Evolutionary conservation across 139 green algal genomes (phyloP).

Genomic region (Asterochloris erici): DNA sequence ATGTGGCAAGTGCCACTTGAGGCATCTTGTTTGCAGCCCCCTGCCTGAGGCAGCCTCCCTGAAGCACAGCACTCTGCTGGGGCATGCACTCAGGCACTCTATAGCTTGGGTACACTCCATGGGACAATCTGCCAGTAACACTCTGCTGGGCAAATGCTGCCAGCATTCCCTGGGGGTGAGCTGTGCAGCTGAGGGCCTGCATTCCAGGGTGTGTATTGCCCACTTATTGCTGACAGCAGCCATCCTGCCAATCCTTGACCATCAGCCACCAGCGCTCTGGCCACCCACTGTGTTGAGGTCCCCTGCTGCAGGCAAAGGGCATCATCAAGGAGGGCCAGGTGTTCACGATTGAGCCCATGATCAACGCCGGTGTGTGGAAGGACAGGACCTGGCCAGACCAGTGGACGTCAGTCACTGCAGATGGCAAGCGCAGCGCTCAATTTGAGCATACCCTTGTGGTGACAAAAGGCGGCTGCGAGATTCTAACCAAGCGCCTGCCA

Average conservation of each 20-base stretch:
- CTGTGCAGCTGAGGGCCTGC: neutral
- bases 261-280: neutral
- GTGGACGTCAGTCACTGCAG: conserved; percentile 91
- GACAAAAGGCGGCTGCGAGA: conserved; percentile 71
- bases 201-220: neutral
- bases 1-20: neutral
- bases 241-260: too few species aligned
- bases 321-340: conserved; percentile 78
- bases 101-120: neutral
- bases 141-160: neutral
- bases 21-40: neutral
- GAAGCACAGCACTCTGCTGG: neutral
- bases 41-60: neutral
- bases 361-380: conserved; percentile 77
- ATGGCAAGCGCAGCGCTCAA: conserved; percentile 87
- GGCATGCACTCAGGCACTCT: neutral
- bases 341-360: conserved; percentile 99
- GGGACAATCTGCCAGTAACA: neutral
- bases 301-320: conserved; percentile 64
- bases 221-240: neutral
- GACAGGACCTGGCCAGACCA: conserved; percentile 93
- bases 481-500: conserved; percentile 73
- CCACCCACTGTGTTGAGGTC: neutral
- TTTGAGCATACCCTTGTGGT: conserved; percentile 95
- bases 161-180: neutral